Evolutionary conservation across 345 rosid genomes (phyloP), one percentile per base, ranked within the genome.

Genomic region (Bruguiera gymnorhiza): DNA sequence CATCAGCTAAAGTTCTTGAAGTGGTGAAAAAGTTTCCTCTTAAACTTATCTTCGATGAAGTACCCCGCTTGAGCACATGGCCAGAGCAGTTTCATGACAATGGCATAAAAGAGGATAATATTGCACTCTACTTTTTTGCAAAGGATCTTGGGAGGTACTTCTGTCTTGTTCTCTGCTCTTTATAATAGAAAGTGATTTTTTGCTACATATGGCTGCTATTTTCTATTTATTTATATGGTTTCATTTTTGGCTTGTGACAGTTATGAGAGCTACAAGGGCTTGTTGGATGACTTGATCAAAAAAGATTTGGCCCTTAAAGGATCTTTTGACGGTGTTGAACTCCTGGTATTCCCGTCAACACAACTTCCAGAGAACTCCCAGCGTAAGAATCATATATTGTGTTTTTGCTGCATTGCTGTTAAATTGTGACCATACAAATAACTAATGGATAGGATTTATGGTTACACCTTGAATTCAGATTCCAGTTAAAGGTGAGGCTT

Each of bases 61-160:
- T 90, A 60, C 88, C 98, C 65, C 86, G 97, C 64, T 66, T 74
- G 71, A 83, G 89, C 77, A 69, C 89, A 27, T 96, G 99, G 99
- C 98, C 98, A 8, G 61, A 76, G 43, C 97, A 89, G 81, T 96
- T 96, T 85, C 83, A 79, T 73, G 84, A 77, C 36, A 67, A 32
- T 75, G 91, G 97, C 76, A 85, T 87, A 32, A 85, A 81, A 72
- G 99, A 92, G 75, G 87, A 86, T 72, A 91, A 96, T 74, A 86
- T 96, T 77, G 99, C 99, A 75, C 84, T 96, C 23, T 96, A 87
- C 88, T 89, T 96, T 75, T 96, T 96, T 83, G 99, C 99, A 30
- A 86, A 87, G 85, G 93, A 92, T 81, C 68, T 76, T 57, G 95
- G 88, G 72, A 89, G 98, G 99, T 92, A 72, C 70, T 46, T 65